These are phyloP conservation scores for Backusella tuberculispora DNA, from an alignment of 192 early-diverging fungal genomes.

Conservation along the genomic window DNA sequence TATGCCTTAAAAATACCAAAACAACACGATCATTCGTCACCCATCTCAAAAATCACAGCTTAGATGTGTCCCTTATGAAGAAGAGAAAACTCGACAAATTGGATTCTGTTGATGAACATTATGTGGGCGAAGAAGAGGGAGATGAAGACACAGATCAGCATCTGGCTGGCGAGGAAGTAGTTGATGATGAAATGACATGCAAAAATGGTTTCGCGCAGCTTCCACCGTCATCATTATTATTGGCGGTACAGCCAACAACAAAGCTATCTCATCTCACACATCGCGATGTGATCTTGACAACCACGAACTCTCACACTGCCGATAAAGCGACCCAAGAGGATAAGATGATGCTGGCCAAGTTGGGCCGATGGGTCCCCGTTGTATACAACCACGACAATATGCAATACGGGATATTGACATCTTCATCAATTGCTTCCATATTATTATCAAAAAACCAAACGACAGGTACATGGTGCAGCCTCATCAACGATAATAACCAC, in stretches of 20 bases:
- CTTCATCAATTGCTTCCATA: conserved; percentile 20
- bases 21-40: conserved; percentile 2
- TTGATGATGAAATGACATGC: background rate
- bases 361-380: conserved; percentile 18
- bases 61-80: background rate
- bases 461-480: conserved; percentile 11
- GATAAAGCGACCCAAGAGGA: conserved; percentile 24
- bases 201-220: background rate
- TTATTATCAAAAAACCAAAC: conserved; percentile 19
- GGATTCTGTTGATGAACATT: conserved; percentile 15
- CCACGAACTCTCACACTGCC: conserved; percentile 1
- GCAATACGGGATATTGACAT: conserved; percentile 15
- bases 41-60: background rate
- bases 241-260: background rate
- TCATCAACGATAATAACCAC: background rate
- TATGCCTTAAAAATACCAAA: background rate
- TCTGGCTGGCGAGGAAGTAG: background rate
- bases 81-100: conserved; percentile 11
- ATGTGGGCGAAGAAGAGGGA: background rate
- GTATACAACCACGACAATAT: conserved; percentile 21
- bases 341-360: conserved; percentile 22
- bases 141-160: background rate
- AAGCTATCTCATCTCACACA: background rate
- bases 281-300: background rate
- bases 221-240: background rate